Conservation (phyloP, 2,329 filamentous ascomycete species). For the Cercospora sesami region DNA sequence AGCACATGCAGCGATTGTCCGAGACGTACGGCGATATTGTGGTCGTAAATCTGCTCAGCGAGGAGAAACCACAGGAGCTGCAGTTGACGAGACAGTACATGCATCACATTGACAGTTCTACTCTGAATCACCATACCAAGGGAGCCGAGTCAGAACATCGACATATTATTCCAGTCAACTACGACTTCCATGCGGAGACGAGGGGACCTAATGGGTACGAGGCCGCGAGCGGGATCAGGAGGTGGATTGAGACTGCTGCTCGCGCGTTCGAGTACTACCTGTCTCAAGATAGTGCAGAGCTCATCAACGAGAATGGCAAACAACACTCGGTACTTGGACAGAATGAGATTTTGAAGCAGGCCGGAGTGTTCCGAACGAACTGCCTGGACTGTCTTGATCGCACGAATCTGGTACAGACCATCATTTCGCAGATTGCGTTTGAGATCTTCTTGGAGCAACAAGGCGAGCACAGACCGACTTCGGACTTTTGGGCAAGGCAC, state of each 20-base stretch:
- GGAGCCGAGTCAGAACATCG: slow-evolving; percentile 63
- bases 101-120: slow-evolving; percentile 71
- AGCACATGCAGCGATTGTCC: slow-evolving; percentile 87
- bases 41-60: slow-evolving; percentile 90
- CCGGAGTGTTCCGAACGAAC: slow-evolving; percentile 94
- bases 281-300: slow-evolving; percentile 68
- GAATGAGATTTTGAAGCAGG: slow-evolving; percentile 72
- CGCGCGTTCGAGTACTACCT: slow-evolving; percentile 92
- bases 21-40: slow-evolving; percentile 86
- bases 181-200: slow-evolving; percentile 95
- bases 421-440: slow-evolving; percentile 90
- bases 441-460: slow-evolving; percentile 78
- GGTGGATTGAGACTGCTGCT: slow-evolving; percentile 74
- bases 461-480: slow-evolving; percentile 61
- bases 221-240: slow-evolving; percentile 79
- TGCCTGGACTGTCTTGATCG: slow-evolving; percentile 94
- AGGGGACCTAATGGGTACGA: slow-evolving; percentile 84
- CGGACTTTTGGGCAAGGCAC: slow-evolving; percentile 90
- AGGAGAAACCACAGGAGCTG: slow-evolving; percentile 79
- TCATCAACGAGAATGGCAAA: slow-evolving; percentile 43
- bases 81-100: slow-evolving; percentile 80
- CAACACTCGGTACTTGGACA: slow-evolving; percentile 33
- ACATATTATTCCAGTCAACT: slow-evolving; percentile 78
- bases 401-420: slow-evolving; percentile 93
- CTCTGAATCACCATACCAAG: slow-evolving; percentile 57